These are phyloP conservation scores for Spathaspora sp. DNA, from an alignment of 1,139 yeast genomes.

Conservation along the genomic window DNA sequence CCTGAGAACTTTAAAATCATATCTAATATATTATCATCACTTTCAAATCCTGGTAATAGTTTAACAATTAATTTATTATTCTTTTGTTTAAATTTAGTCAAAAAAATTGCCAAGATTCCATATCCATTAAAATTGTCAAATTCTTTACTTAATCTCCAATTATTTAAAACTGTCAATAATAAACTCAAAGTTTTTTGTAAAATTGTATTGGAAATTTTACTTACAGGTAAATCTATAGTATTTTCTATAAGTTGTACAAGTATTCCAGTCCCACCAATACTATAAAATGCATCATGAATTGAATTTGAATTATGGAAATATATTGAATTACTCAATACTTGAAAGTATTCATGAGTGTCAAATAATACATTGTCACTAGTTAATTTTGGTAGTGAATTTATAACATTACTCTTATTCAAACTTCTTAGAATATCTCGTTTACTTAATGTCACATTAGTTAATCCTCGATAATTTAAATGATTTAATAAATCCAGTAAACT, in stretches of 20 bases:
- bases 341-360: constrained; percentile 27
- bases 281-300: constrained; percentile 31
- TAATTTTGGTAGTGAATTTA: constrained; percentile 21
- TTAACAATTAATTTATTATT: constrained; percentile 22
- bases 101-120: constrained; percentile 33
- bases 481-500: constrained; percentile 29
- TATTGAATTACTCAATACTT: constrained; percentile 14
- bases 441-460: constrained; percentile 21
- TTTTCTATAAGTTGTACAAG: constrained; percentile 32
- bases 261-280: constrained; percentile 38
- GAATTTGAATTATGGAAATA: constrained; percentile 27
- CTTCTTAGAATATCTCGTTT: neutral
- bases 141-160: constrained; percentile 42
- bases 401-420: constrained; percentile 19
- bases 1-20: constrained; percentile 27
- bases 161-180: constrained; percentile 27
- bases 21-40: constrained; percentile 17
- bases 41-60: constrained; percentile 8
- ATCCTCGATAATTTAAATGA: constrained; percentile 28
- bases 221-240: constrained; percentile 17
- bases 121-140: constrained; percentile 46
- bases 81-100: constrained; percentile 28
- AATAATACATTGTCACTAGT: constrained; percentile 30
- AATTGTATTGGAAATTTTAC: constrained; percentile 19
- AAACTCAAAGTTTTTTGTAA: constrained; percentile 24